Base-by-base conservation (phyloP, 139 green algal genomes). In the Chlorella sorokiniana region DNA sequence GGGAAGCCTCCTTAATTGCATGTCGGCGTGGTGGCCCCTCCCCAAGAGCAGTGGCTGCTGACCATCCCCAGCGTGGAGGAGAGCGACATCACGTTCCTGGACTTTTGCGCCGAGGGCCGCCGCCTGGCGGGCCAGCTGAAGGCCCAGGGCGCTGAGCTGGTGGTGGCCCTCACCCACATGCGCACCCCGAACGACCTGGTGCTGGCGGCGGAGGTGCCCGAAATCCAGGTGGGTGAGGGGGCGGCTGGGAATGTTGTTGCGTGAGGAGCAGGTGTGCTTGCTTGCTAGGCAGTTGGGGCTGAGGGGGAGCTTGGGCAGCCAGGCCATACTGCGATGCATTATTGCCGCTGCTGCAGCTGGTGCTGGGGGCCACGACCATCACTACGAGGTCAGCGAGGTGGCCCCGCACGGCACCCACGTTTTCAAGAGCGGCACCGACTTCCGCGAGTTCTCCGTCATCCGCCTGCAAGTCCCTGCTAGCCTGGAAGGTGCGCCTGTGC, bases 91-190 rank as follows among this genome's bases (percentile, higher is more conserved):
- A 2, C 77, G 40, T 95, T 92, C 72, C 35, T 90, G 14, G 91
- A 95, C 86, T 95, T 94, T 86, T 78, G 93, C 2, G 70, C 83
- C 8, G 88, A 93, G 74, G 93, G 89, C 6, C 61, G 82, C 5
- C n/a, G 70, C 27, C 76, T 90, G 44, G 86, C 86, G 0, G 23
- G 35, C 0, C 11, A 90, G 38, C 83, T 96, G 69, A 69, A 82
- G 40, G 89, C 86, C 41, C 38, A 89, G 44, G 82, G 91, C 1
- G 92, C 82, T 1, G 91, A 95, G 80, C 37, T 96, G 29, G 77
- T 96, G 20, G 80, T 96, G 6, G 93, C 93, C 11, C 79, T 96
- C 20, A 96, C 93, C 1, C 93, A 96, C 81, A 96, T 96, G 93
- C 83, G 93, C 22, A 84, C 86, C 29, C 89, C 89, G 48, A 96